Evolutionary conservation across 2,329 filamentous ascomycete genomes (phyloP).

Genomic region (Neocucurbitaria cava): DNA sequence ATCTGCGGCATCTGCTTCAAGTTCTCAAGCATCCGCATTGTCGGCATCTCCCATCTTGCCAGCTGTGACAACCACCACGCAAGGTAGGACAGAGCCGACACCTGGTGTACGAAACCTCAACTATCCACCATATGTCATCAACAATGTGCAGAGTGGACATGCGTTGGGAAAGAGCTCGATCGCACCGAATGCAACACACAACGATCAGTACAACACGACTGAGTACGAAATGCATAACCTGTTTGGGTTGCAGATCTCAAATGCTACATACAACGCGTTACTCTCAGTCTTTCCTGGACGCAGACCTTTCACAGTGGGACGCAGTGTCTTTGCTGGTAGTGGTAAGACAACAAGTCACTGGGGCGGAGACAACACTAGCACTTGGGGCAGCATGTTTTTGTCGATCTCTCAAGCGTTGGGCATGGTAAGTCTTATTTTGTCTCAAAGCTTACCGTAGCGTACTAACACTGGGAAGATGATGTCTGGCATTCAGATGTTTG

Average conservation of each 20-base stretch:
- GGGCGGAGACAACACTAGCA: slow-evolving; percentile 72
- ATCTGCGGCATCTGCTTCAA: slow-evolving; percentile 60
- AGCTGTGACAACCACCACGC: slow-evolving; percentile 46
- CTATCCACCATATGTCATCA: slow-evolving; percentile 75
- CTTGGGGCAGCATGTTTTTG: slow-evolving; percentile 74
- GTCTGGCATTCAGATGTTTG: slow-evolving; percentile 77
- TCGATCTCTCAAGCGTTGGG: slow-evolving; percentile 77
- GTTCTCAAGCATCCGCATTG: slow-evolving; percentile 56
- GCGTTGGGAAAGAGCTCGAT: slow-evolving; percentile 68
- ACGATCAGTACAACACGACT: slow-evolving; percentile 61
- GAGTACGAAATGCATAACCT: slow-evolving; percentile 85
- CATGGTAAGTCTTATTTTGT: slow-evolving; percentile 56
- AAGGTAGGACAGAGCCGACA: slow-evolving; percentile 65
- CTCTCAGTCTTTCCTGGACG: slow-evolving; percentile 62
- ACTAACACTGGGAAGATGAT: slow-evolving; percentile 52
- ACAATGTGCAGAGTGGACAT: slow-evolving; percentile 73
- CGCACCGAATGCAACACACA: slow-evolving; percentile 76
- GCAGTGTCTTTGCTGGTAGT: slow-evolving; percentile 20
- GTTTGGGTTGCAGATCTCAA: slow-evolving; percentile 46
- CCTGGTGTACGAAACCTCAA: slow-evolving; percentile 69
- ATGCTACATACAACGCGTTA: slow-evolving; percentile 65
- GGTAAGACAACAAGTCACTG: slow-evolving; percentile 53
- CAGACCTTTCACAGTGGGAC: slow-evolving; percentile 17
- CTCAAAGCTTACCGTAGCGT: background rate
- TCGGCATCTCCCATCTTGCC: slow-evolving; percentile 34